Conservation (phyloP, 805 yeast genomes). For the Kregervanrija delftensis region DNA sequence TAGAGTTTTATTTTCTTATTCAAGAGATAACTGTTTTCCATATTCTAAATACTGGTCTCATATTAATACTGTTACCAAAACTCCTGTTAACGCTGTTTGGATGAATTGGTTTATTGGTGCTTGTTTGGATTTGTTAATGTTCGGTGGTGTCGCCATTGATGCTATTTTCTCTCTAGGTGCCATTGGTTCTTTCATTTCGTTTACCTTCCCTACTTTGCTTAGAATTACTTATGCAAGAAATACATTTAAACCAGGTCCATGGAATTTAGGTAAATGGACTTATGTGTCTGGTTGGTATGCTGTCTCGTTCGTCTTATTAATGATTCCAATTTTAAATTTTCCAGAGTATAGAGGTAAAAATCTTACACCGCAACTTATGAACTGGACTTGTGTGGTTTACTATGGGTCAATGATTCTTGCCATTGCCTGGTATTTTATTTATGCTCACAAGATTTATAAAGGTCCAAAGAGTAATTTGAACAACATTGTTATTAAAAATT, state of each 20-base stretch:
- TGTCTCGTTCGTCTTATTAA: constrained; percentile 41
- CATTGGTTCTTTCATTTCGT: constrained; percentile 58
- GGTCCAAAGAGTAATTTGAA: constrained; percentile 55
- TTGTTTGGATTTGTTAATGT: constrained; percentile 47
- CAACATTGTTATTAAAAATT: constrained; percentile 25
- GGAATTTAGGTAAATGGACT: constrained; percentile 50
- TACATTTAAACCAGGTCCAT: constrained; percentile 55
- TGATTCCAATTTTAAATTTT: constrained; percentile 56
- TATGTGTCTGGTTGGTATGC: constrained; percentile 40
- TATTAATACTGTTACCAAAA: constrained; percentile 44
- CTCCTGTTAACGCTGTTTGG: constrained; percentile 62
- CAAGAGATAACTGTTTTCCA: constrained; percentile 66
- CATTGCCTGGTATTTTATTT: constrained; percentile 39
- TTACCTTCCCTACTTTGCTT: constrained; percentile 52
- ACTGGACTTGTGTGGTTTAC: constrained; percentile 57
- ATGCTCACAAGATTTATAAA: constrained; percentile 51
- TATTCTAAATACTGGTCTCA: constrained; percentile 40
- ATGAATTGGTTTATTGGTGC: constrained; percentile 48
- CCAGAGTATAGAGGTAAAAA: constrained; percentile 37
- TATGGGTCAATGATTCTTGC: constrained; percentile 51
- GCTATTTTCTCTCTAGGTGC: constrained; percentile 72
- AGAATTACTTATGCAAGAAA: constrained; percentile 47
- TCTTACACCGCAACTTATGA: constrained; percentile 37
- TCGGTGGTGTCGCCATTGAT: constrained; percentile 60
- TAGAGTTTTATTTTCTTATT: constrained; percentile 56